phyloP scores from a whole-genome alignment of 345 rosid genomes.

The Hevea brasiliensis region DNA sequence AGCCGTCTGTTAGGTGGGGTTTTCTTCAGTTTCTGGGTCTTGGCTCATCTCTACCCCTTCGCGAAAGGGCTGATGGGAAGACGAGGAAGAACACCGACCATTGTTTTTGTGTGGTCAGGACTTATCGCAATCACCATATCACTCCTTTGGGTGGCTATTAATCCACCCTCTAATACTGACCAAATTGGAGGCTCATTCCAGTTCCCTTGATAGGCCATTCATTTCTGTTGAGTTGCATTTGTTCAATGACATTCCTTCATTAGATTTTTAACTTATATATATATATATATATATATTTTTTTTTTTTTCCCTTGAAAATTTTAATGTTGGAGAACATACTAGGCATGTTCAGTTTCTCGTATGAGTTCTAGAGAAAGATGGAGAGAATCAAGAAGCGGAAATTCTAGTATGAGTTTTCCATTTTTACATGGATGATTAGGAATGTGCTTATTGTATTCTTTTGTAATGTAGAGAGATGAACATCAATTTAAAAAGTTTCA shows the following conservation, averaged over 20 bases:
- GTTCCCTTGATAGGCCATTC: slow-evolving; percentile 67
- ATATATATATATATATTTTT: no score
- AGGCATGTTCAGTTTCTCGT: slow-evolving; percentile 16
- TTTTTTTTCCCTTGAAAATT: background rate
- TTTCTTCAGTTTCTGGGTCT: slow-evolving; percentile 98
- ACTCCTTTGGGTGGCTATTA: slow-evolving; percentile 96
- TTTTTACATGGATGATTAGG: slow-evolving; percentile 7
- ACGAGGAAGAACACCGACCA: slow-evolving; percentile 94
- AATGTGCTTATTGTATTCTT: slow-evolving; percentile 11
- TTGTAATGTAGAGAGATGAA: slow-evolving; percentile 15
- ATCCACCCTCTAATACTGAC: slow-evolving; percentile 66
- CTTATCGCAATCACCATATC: slow-evolving; percentile 90
- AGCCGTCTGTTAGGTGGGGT: slow-evolving; percentile 85
- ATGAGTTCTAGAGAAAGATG: background rate
- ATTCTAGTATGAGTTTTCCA: background rate
- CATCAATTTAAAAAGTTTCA: background rate
- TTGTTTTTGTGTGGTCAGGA: slow-evolving; percentile 97
- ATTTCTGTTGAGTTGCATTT: slow-evolving; percentile 7
- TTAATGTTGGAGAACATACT: slow-evolving; percentile 22
- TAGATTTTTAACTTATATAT: slow-evolving; percentile 20
- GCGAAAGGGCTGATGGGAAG: slow-evolving; percentile 98
- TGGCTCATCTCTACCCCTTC: slow-evolving; percentile 97
- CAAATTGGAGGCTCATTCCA: slow-evolving; percentile 90
- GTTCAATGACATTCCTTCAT: slow-evolving; percentile 23
- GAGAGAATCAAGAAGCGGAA: slow-evolving; percentile 6